phyloP scores from a whole-genome alignment of 2,329 filamentous ascomycete genomes.

The Diplodia intermedia region DNA sequence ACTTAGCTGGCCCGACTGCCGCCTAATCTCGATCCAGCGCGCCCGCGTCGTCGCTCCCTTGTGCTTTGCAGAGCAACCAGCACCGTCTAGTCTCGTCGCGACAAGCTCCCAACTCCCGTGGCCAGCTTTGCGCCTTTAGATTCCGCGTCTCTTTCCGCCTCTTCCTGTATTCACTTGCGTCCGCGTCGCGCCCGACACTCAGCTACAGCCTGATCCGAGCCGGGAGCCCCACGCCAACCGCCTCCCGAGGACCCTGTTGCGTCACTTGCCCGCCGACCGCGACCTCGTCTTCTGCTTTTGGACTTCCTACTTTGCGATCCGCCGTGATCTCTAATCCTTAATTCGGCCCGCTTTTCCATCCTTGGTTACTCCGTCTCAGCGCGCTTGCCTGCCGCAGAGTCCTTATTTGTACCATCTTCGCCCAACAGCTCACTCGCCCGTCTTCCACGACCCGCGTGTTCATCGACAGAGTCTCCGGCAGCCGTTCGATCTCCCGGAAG shows the following conservation, averaged over 20 bases:
- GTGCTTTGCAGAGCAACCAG: conserved; percentile 34
- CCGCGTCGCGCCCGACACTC: conserved; percentile 9
- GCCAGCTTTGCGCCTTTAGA: conserved; percentile 26
- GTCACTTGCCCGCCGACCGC: conserved; percentile 19
- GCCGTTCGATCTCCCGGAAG: conserved; percentile 28
- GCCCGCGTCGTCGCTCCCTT: conserved; percentile 49
- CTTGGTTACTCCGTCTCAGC: conserved; percentile 15
- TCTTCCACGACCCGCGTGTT: background rate
- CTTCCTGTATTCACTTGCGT: conserved; percentile 24
- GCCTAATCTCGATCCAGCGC: conserved; percentile 41
- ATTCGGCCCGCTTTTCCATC: conserved; percentile 18
- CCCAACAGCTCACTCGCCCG: conserved; percentile 1
- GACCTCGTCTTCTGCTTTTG: conserved; percentile 19
- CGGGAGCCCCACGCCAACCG: conserved; percentile 6
- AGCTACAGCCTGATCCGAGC: conserved; percentile 18
- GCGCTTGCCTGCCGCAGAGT: conserved; percentile 3
- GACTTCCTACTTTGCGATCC: conserved; percentile 25
- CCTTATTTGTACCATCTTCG: conserved; percentile 25
- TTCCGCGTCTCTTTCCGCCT: conserved; percentile 10
- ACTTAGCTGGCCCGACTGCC: conserved; percentile 40
- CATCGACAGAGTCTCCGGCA: conserved; percentile 33
- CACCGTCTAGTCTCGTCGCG: conserved; percentile 23
- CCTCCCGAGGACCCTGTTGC: conserved; percentile 22
- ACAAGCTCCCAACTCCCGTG: background rate
- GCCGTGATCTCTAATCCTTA: conserved; percentile 31